Percentiles rank a stretch among this genome's conserved stretches.
Conservation (phyloP, 352 stramenopile genomes). For the Plasmopara halstedii region DNA sequence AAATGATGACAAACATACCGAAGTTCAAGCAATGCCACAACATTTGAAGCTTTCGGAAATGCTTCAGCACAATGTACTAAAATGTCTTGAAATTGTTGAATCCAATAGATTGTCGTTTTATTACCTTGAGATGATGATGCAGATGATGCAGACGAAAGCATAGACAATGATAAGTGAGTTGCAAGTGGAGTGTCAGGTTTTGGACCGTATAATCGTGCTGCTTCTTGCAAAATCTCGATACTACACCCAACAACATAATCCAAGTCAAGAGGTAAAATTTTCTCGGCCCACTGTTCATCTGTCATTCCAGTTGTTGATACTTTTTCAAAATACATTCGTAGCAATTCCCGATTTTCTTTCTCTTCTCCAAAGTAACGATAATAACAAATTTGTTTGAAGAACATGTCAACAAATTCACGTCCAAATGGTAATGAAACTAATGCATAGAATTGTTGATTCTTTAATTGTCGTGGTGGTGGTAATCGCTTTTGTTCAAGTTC, state of each 20-base stretch:
- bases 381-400: conserved; percentile 64
- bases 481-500: conserved; percentile 33
- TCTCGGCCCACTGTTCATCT: conserved; percentile 49
- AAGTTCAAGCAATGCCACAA: conserved; percentile 68
- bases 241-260: conserved; percentile 50
- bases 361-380: conserved; percentile 66
- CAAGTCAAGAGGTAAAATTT: conserved; percentile 31
- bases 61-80: conserved; percentile 54
- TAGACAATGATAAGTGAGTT: conserved; percentile 32
- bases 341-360: conserved; percentile 60
- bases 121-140: conserved; percentile 33
- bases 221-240: conserved; percentile 72
- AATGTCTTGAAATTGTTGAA: conserved; percentile 72
- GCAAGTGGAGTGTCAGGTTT: conserved; percentile 25
- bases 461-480: conserved; percentile 50
- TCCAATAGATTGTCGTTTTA: conserved; percentile 67
- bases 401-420: conserved; percentile 49
- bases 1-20: conserved; percentile 80
- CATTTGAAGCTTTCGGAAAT: conserved; percentile 57
- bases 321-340: conserved; percentile 78
- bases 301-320: conserved; percentile 60
- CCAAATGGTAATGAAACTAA: conserved; percentile 67
- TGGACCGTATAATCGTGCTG: conserved; percentile 59
- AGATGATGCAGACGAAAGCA: conserved; percentile 27
- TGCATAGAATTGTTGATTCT: conserved; percentile 62